Base-by-base conservation (phyloP, 1,284 basidiomycete species). In the Cryptococcus floricola region DNA sequence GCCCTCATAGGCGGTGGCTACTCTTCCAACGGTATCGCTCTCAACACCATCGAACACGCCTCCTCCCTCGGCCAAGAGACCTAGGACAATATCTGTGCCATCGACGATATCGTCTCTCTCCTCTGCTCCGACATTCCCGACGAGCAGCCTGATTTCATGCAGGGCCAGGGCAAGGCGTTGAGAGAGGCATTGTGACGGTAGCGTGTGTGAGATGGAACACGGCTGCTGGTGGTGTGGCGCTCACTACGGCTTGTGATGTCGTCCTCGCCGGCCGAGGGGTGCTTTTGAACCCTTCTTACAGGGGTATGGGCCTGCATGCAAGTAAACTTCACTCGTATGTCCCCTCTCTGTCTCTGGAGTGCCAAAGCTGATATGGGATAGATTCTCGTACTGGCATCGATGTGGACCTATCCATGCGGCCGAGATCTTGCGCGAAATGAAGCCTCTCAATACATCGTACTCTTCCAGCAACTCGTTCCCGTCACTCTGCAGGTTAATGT, bases 41-140 rank as follows among this genome's bases (percentile, higher is more conserved):
- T 80, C 47, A 77, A 79, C 67, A 76, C 79, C 4, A 79, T 80
- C 63, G 77, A 79, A 63, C 68, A 73, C 19, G 67, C 71, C 19
- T 49, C 65, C 7, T 70, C 76, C 51, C 76, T 77, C 0, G 72
- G 73, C 0, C 63, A 68, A 7, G 79, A 79, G 63, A 77, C 77
- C 14, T 80, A 78, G 79, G 71, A 66, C 39, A 80, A 80, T 63
- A 80, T 80, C 72, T 79, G 78, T 49, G 77, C 75, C 3, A 77
- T 77, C 47, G 75, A 78, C 59, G 74, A 77, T 58, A 69, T 77
- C 27, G 72, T 75, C 57, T 71, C 76, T 54, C 69, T 71, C 58
- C 63, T 78, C 46, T 54, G 71, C 14, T 69, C 68, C 16, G 71
- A 75, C 50, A 65, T 59, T 4, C 50, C 56, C 34, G 41, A 59